Conservation (phyloP, 129 eudicot species). For the Lonicera japonica region DNA sequence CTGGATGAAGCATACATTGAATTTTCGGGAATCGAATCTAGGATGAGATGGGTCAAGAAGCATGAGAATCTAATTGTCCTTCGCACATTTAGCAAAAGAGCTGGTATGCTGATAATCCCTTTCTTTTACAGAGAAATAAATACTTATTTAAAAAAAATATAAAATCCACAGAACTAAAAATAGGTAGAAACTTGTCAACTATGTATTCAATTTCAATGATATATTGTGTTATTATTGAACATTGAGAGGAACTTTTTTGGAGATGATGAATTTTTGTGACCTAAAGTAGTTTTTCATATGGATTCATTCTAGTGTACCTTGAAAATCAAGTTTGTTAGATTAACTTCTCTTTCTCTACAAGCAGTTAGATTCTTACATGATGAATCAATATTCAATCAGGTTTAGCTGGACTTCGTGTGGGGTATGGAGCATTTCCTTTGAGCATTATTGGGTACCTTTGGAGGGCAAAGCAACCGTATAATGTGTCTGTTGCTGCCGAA, state of each 20-base stretch:
- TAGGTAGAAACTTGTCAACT: background rate
- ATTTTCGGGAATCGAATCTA: slow-evolving; percentile 75
- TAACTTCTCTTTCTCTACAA: background rate
- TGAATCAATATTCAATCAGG: slow-evolving; percentile 37
- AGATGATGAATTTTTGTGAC: no score
- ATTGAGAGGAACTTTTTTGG: no score
- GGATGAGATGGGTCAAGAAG: slow-evolving; percentile 93
- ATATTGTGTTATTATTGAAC: no score
- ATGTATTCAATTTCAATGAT: no score
- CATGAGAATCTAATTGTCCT: slow-evolving; percentile 89
- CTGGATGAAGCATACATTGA: slow-evolving; percentile 98
- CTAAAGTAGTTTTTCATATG: no score
- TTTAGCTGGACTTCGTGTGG: slow-evolving; percentile 93
- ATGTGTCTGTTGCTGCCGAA: slow-evolving; percentile 99
- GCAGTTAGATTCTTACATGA: background rate
- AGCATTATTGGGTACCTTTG: slow-evolving; percentile 84
- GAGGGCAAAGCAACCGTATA: slow-evolving; percentile 99
- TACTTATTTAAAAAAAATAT: background rate
- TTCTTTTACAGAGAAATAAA: background rate
- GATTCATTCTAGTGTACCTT: no score
- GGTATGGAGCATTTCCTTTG: slow-evolving; percentile 95
- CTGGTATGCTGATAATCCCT: slow-evolving; percentile 46
- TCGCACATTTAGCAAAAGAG: slow-evolving; percentile 94
- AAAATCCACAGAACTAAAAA: no score
- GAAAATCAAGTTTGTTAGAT: no score